Evolutionary conservation across 2,329 filamentous ascomycete genomes (phyloP).

Genomic region (Fusarium drepaniforme): DNA sequence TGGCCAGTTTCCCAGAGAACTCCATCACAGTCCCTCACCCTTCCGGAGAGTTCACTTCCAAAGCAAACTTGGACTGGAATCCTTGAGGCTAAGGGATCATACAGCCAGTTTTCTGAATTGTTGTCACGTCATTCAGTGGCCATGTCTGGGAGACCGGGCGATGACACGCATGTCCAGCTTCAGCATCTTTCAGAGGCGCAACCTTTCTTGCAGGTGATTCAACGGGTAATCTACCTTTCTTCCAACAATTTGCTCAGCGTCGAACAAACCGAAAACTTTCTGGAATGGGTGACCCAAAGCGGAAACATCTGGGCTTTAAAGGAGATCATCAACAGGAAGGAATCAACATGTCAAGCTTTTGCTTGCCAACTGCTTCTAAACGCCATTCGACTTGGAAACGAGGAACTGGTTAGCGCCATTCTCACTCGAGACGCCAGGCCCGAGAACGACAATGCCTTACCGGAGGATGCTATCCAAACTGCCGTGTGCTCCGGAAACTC

Average conservation of each 20-base stretch:
- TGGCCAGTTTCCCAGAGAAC: neutral
- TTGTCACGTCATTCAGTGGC: neutral
- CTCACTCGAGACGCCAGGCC: neutral
- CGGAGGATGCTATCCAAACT: neutral
- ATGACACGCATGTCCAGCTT: neutral
- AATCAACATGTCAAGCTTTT: neutral
- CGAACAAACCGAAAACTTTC: neutral
- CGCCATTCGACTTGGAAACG: neutral
- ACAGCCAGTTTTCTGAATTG: neutral
- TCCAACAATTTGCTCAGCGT: neutral
- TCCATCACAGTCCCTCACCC: neutral
- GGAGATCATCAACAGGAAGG: neutral
- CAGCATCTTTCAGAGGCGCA: neutral
- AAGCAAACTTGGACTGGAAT: neutral
- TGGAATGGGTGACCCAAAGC: neutral
- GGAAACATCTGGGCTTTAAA: neutral
- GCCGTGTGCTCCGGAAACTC: neutral
- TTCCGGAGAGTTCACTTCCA: neutral
- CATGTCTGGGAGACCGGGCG: neutral
- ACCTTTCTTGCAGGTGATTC: neutral
- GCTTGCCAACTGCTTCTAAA: neutral
- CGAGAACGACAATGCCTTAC: neutral
- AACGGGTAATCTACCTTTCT: neutral
- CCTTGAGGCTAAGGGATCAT: neutral
- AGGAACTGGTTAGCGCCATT: neutral